A percentile compares a stretch with the other conserved stretches of the same genome.
These are phyloP conservation scores for Cymbopogon flexuosus DNA, from an alignment of 202 grass and related monocot genomes.

Conservation along the genomic window DNA sequence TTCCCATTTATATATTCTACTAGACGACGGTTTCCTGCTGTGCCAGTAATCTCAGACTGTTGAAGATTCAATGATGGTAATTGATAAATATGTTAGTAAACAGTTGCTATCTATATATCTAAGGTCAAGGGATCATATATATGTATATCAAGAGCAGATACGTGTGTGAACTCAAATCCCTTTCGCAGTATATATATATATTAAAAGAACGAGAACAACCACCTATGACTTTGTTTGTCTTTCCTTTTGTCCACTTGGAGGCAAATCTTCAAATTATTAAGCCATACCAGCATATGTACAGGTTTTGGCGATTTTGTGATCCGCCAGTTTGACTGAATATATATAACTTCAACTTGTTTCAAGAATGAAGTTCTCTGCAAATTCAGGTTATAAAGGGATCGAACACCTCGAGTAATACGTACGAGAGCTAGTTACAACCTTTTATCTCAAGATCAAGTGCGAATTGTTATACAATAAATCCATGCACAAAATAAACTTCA, in stretches of 20 bases:
- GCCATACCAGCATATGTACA: neutral
- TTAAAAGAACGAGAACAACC: neutral
- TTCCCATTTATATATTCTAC: no score
- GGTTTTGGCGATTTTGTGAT: neutral
- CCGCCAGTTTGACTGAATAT: neutral
- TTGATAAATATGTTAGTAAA: neutral
- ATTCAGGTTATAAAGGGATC: constrained; percentile 4
- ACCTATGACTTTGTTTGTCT: constrained; percentile 29
- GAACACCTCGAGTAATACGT: neutral
- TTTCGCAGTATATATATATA: neutral
- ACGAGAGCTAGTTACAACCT: neutral
- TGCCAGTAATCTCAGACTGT: neutral
- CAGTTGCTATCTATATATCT: neutral
- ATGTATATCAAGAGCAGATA: neutral
- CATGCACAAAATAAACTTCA: neutral
- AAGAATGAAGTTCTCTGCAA: neutral
- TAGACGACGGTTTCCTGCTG: neutral
- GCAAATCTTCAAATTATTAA: neutral
- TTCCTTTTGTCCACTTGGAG: constrained; percentile 32
- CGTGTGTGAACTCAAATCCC: constrained; percentile 28
- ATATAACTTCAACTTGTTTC: neutral
- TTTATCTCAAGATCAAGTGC: neutral
- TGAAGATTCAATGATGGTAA: neutral
- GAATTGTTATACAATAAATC: neutral
- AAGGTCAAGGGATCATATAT: neutral